Evolutionary conservation across 805 yeast species (phyloP).

Genomic region (Pichia manshurica): DNA sequence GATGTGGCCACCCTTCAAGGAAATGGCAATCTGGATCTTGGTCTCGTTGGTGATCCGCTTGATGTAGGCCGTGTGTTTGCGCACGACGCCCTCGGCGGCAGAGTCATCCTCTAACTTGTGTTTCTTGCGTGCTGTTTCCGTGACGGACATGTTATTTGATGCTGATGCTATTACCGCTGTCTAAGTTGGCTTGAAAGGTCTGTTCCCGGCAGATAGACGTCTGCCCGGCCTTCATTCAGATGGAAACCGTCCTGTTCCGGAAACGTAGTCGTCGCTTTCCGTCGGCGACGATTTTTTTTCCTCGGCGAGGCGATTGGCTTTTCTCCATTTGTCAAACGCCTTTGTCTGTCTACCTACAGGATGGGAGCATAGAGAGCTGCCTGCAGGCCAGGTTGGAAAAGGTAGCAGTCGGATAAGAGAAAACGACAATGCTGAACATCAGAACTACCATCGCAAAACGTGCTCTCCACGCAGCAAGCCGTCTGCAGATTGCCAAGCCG

Average conservation of each 20-base stretch:
- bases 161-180: too few species aligned
- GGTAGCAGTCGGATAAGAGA: not conserved
- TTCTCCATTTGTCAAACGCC: too few species aligned
- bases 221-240: too few species aligned
- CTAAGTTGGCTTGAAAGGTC: too few species aligned
- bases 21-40: conserved; percentile 77
- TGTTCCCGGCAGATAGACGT: too few species aligned
- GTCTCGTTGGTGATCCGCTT: conserved; percentile 87
- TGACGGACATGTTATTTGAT: conserved; percentile 2
- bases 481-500: conserved; percentile 3
- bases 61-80: conserved; percentile 40
- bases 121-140: conserved; percentile 4
- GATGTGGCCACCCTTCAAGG: conserved; percentile 81
- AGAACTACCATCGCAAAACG: conserved; percentile 1
- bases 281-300: not conserved
- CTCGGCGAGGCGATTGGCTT: too few species aligned
- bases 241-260: not conserved
- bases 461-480: not conserved
- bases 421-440: not conserved
- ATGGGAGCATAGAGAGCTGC: too few species aligned
- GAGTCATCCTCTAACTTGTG: conserved; percentile 12
- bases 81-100: conserved; percentile 1
- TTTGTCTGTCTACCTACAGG: too few species aligned
- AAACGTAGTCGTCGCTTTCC: not conserved
- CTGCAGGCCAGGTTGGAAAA: not conserved